phyloP scores from a whole-genome alignment of 2,329 filamentous ascomycete species.

The Dothistroma septosporum region DNA sequence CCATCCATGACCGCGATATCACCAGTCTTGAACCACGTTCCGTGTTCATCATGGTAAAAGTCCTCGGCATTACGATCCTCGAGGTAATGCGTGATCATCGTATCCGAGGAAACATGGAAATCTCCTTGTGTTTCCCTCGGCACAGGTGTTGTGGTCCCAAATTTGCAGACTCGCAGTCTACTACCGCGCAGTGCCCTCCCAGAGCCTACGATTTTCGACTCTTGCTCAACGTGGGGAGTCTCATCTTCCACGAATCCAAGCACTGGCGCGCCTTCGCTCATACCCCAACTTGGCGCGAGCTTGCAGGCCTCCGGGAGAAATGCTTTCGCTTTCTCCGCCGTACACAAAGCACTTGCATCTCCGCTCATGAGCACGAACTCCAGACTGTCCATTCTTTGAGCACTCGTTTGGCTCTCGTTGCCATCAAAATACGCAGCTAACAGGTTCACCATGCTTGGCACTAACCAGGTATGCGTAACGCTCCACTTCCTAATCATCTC shows the following conservation, averaged over 20 bases:
- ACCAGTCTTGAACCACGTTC: slow-evolving; percentile 20
- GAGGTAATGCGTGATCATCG: not conserved
- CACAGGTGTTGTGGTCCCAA: not conserved
- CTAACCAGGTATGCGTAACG: not conserved
- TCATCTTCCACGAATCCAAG: slow-evolving; percentile 1
- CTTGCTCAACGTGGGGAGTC: not conserved
- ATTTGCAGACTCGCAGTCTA: not conserved
- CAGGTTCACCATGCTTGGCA: slow-evolving; percentile 3
- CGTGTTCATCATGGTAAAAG: slow-evolving; percentile 1
- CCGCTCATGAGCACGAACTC: not conserved
- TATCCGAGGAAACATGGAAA: not conserved
- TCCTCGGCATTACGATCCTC: not conserved
- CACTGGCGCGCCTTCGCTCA: slow-evolving; percentile 1
- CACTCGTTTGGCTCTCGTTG: not conserved
- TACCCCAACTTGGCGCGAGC: not conserved
- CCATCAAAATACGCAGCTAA: not conserved
- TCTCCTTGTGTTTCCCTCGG: not conserved
- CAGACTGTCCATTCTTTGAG: not conserved
- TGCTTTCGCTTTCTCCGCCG: not conserved
- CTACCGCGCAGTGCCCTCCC: not conserved
- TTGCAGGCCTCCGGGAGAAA: not conserved
- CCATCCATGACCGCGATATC: slow-evolving; percentile 15
- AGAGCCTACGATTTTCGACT: not conserved
- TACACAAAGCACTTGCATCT: not conserved
- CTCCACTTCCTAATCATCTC: not conserved